A percentile compares a stretch with the other conserved stretches of the same genome.
phyloP scores from a whole-genome alignment of 2,329 filamentous ascomycete species.

The Penicillium olsonii region DNA sequence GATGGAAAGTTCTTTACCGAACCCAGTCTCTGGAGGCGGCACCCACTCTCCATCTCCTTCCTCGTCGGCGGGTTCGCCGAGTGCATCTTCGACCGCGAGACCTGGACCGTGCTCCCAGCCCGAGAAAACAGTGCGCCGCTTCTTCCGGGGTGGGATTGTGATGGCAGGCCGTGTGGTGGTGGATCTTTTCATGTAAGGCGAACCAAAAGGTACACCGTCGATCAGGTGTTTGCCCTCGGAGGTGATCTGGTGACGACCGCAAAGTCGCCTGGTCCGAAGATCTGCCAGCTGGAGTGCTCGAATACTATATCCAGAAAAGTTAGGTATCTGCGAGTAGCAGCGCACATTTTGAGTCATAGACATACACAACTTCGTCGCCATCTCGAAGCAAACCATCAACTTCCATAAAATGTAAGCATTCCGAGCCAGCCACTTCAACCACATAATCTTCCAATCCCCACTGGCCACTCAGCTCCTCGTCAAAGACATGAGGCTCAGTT shows the following conservation, averaged over 20 bases:
- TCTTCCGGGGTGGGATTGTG: slow-evolving; percentile 72
- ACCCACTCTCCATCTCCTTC: slow-evolving; percentile 36
- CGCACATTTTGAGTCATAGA: neutral
- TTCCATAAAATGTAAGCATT: slow-evolving; percentile 82
- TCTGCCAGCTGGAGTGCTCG: slow-evolving; percentile 76
- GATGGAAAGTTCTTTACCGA: slow-evolving; percentile 30
- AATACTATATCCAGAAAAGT: slow-evolving; percentile 56
- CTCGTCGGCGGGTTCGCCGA: slow-evolving; percentile 19
- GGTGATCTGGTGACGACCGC: slow-evolving; percentile 80
- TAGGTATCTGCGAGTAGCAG: neutral
- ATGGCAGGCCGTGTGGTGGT: slow-evolving; percentile 65
- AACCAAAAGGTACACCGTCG: slow-evolving; percentile 83
- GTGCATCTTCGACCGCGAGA: slow-evolving; percentile 7
- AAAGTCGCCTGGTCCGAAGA: slow-evolving; percentile 68
- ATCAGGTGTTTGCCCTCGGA: slow-evolving; percentile 75
- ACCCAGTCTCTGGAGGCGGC: slow-evolving; percentile 25
- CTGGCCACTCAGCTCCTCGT: slow-evolving; percentile 46
- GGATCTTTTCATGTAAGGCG: slow-evolving; percentile 62
- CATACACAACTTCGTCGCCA: slow-evolving; percentile 80
- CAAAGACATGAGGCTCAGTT: slow-evolving; percentile 49
- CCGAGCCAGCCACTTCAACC: slow-evolving; percentile 79
- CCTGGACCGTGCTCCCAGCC: slow-evolving; percentile 28
- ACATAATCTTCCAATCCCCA: slow-evolving; percentile 91
- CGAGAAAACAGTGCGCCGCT: slow-evolving; percentile 48
- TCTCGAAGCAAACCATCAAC: slow-evolving; percentile 72